Evolutionary conservation across 2,329 filamentous ascomycete genomes (phyloP).

Genomic region (Alternaria triticimaculans): DNA sequence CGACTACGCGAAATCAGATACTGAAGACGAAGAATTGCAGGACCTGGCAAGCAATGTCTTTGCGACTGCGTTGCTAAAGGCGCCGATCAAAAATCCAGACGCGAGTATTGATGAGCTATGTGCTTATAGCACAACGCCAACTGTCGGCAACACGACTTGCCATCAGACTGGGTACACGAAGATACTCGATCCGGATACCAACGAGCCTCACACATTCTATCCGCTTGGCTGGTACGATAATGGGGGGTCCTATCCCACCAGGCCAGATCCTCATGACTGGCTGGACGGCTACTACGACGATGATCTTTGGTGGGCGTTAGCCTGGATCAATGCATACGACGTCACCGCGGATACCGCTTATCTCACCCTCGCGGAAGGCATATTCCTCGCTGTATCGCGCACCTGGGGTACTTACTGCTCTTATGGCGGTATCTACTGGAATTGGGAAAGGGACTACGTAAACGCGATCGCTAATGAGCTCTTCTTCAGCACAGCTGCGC

Average conservation of each 20-base stretch:
- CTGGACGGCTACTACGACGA: conserved; percentile 60
- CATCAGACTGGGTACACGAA: conserved; percentile 32
- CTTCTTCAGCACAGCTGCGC: conserved; percentile 62
- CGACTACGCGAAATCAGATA: conserved; percentile 55
- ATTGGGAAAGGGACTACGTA: conserved; percentile 53
- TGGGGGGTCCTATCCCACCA: conserved; percentile 3
- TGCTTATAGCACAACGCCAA: conserved; percentile 2
- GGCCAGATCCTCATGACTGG: conserved; percentile 38
- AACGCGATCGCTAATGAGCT: conserved; percentile 65
- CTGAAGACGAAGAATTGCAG: conserved; percentile 39
- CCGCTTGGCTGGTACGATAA: conserved; percentile 30
- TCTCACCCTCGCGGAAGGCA: conserved; percentile 55
- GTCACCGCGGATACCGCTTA: conserved; percentile 55
- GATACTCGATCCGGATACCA: conserved; percentile 18
- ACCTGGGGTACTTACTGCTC: conserved; percentile 51
- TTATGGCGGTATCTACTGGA: conserved; percentile 59
- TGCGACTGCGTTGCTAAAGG: conserved; percentile 51
- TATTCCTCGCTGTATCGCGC: conserved; percentile 57
- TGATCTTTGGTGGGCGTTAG: conserved; percentile 59
- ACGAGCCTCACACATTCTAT: conserved; percentile 25
- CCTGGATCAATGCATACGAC: conserved; percentile 63
- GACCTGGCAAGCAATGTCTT: conserved; percentile 51
- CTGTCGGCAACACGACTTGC: conserved; percentile 4
- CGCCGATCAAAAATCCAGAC: conserved; percentile 40
- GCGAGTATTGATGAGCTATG: conserved; percentile 30